These are phyloP conservation scores for Aspergillus persii DNA, from an alignment of 2,329 filamentous ascomycete genomes.

Conservation along the genomic window DNA sequence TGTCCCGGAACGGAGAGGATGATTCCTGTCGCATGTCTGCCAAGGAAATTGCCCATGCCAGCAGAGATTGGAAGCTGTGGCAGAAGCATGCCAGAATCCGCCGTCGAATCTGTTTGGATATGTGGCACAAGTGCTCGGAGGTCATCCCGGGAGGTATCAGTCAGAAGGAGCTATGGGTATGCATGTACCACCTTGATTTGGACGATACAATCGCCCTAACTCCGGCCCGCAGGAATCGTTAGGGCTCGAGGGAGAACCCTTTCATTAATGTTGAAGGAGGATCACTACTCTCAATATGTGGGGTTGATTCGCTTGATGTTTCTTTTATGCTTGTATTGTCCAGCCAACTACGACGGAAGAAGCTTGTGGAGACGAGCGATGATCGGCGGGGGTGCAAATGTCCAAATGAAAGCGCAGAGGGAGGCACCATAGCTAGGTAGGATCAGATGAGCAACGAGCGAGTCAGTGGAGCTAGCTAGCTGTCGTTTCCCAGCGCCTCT, in stretches of 20 bases:
- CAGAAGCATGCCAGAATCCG: constrained; percentile 38
- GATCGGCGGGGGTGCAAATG: neutral
- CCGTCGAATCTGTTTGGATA: constrained; percentile 49
- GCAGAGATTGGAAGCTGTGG: constrained; percentile 49
- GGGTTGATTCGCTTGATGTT: neutral
- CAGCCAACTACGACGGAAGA: too few relatives aligned
- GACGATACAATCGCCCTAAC: neutral
- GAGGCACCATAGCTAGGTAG: neutral
- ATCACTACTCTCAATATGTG: neutral
- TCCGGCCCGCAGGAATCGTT: constrained; percentile 31
- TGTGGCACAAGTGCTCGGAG: constrained; percentile 53
- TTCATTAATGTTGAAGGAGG: constrained; percentile 17
- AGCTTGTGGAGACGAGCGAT: neutral
- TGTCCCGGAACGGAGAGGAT: constrained; percentile 43
- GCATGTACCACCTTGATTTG: neutral
- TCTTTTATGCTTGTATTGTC: neutral
- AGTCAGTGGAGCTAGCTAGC: neutral
- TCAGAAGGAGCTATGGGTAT: constrained; percentile 51
- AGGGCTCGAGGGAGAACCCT: constrained; percentile 34
- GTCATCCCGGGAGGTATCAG: constrained; percentile 47
- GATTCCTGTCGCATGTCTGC: constrained; percentile 42
- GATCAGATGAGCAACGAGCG: constrained; percentile 11
- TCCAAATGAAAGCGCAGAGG: neutral
- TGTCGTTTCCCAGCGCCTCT: neutral
- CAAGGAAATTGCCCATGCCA: constrained; percentile 48